Evolutionary conservation across 108 stramenopile genomes (phyloP).

Genomic region (Asterionellopsis glacialis): DNA sequence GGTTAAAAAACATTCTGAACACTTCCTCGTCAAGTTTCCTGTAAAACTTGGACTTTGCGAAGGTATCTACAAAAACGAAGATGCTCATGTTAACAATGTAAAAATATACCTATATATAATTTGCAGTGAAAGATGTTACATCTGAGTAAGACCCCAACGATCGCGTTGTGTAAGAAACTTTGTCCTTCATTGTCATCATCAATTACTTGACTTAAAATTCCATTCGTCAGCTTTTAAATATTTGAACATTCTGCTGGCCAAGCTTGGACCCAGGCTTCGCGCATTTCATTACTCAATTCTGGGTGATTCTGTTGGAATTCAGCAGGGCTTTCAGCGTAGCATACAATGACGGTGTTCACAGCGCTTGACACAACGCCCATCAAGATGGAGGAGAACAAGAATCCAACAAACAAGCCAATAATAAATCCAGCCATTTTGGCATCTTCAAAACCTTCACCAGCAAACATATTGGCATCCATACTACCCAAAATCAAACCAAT

Average conservation of each 20-base stretch:
- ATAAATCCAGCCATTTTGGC: constrained; percentile 28
- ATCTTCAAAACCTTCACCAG: constrained; percentile 15
- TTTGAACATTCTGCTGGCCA: constrained; percentile 43
- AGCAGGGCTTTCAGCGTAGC: constrained; percentile 67
- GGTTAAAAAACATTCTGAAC: no score
- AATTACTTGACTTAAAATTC: no score
- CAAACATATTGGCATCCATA: constrained; percentile 40
- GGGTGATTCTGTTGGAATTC: constrained; percentile 46
- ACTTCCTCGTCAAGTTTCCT: no score
- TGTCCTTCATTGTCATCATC: no score
- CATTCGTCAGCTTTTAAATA: no score
- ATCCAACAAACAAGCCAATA: constrained; percentile 56
- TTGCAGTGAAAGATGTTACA: no score
- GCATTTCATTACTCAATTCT: constrained; percentile 53
- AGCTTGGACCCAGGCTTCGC: constrained; percentile 38
- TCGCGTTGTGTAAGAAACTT: no score
- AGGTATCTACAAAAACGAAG: no score
- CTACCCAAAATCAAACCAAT: constrained; percentile 47
- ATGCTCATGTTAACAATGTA: no score
- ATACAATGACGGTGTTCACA: constrained; percentile 82
- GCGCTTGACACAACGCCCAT: constrained; percentile 67
- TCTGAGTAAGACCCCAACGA: no score
- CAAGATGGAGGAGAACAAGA: constrained; percentile 51
- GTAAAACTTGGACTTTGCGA: no score
- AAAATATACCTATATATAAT: no score